Percentiles rank a stretch among this genome's conserved stretches.
These are phyloP conservation scores for Ophiobolus disseminans DNA, from an alignment of 2,329 filamentous ascomycete species.

Conservation along the genomic window DNA sequence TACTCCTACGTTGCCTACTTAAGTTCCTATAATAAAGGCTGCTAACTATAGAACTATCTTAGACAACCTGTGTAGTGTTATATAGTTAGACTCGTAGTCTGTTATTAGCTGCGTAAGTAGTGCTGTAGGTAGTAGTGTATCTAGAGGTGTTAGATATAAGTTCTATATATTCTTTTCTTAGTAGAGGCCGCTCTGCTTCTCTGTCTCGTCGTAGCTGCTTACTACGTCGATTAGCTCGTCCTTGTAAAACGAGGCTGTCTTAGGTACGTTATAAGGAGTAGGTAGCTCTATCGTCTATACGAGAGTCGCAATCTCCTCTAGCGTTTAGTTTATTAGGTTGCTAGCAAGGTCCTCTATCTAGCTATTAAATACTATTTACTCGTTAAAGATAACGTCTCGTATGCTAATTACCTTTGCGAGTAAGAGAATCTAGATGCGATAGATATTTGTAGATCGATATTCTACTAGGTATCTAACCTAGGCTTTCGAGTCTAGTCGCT, in stretches of 20 bases:
- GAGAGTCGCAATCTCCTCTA: slow-evolving; percentile 6
- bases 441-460: slow-evolving; percentile 11
- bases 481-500: slow-evolving; percentile 8
- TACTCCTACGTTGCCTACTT: not conserved
- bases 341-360: slow-evolving; percentile 12
- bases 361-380: slow-evolving; percentile 8
- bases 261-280: not conserved
- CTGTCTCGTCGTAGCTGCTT: not conserved
- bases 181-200: not conserved
- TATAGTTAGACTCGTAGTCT: not conserved
- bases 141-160: not conserved
- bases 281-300: slow-evolving; percentile 3
- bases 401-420: slow-evolving; percentile 9
- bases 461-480: slow-evolving; percentile 12
- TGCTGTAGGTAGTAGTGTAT: not conserved
- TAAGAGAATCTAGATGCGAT: slow-evolving; percentile 7
- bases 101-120: not conserved
- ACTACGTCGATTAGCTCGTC: not conserved
- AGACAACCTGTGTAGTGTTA: not conserved
- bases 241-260: slow-evolving; percentile 1
- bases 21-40: slow-evolving; percentile 3
- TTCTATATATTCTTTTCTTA: not conserved
- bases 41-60: slow-evolving; percentile 2
- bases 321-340: slow-evolving; percentile 11
- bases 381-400: slow-evolving; percentile 7